Base-by-base conservation (phyloP, 352 stramenopile species). In the Detonula confervacea region DNA sequence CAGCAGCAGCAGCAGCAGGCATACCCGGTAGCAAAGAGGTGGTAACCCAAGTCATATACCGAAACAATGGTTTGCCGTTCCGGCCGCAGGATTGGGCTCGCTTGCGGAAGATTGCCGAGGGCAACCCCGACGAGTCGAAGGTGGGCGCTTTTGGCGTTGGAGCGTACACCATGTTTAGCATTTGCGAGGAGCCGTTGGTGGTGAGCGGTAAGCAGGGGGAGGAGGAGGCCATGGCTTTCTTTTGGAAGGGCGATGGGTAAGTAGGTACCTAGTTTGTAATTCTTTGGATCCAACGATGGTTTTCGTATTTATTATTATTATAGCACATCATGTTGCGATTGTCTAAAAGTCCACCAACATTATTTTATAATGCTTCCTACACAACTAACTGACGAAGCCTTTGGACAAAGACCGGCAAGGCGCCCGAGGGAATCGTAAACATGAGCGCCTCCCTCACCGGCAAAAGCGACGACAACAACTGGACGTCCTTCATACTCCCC, bases 161-260 rank as follows among this genome's bases (percentile, higher is more conserved):
- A 35, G 89, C 89, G 0, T 94, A 94, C 65, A 92, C 84, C 0
- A 92, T 94, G 84, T 94, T 94, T 78, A 81, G 51, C 8, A 87
- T 94, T 33, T 91, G 81, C 63, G 89, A 94, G 76, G 86, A 93
- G 35, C 89, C 89, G 6, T 54, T 91, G 42, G 84, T 94, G 0
- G 60, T 94, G 0, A 90, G 77, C 56, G 87, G 83, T 2, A 73
- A 56, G 37, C 24, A 69, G 35, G 69, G 67, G 2, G 18, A 69
- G 24, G 77, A 84, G 37, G 66, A 82, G 42, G 84, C 83, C 1
- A 81, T 93, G 33, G 82, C 78, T 16, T 94, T 94, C 68, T 75
- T 91, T 47, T 94, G 89, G 89, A 94, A 90, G 74, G 89, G 89
- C 14, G 89, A 94, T 78, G 77, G n/a, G n/a, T n/a, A n/a, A n/a